Conservation (phyloP, 2,329 filamentous ascomycete species). For the Neoscytalidium dimidiatum region DNA sequence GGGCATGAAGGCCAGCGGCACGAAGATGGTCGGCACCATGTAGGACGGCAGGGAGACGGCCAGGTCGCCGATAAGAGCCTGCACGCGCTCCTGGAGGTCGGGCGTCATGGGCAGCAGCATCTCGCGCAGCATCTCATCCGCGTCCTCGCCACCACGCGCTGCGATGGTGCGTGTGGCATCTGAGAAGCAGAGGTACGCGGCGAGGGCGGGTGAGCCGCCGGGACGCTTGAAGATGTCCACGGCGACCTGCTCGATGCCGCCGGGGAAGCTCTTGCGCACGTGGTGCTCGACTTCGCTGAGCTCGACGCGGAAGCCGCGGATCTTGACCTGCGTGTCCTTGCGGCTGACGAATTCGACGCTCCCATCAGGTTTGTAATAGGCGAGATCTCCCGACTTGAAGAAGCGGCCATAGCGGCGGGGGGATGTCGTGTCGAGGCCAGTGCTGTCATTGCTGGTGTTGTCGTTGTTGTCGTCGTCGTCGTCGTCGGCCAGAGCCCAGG, state of each 20-base stretch:
- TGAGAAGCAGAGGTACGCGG: neutral
- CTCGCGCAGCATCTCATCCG: neutral
- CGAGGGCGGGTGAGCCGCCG: neutral
- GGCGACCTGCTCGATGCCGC: neutral
- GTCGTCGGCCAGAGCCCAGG: neutral
- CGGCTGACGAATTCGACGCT: constrained; percentile 39
- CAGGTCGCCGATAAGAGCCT: constrained; percentile 23
- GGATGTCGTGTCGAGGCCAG: neutral
- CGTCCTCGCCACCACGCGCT: neutral
- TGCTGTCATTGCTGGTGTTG: neutral
- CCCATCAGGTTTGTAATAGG: constrained; percentile 35
- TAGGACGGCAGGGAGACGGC: constrained; percentile 32
- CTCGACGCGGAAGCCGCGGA: constrained; percentile 49
- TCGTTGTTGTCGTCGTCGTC: too few species aligned
- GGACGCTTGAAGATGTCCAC: neutral
- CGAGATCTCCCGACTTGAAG: constrained; percentile 38
- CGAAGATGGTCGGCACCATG: constrained; percentile 44
- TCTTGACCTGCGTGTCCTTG: constrained; percentile 39
- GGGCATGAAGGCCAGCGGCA: constrained; percentile 38
- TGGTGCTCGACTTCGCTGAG: constrained; percentile 49
- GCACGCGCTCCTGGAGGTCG: neutral
- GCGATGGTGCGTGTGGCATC: neutral
- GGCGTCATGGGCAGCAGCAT: neutral
- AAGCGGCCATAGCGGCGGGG: constrained; percentile 21
- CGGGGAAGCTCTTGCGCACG: constrained; percentile 31